Evolutionary conservation across 2,329 filamentous ascomycete genomes (phyloP), one percentile per base, ranked within the genome.

Genomic region (Trichoderma harzianum): DNA sequence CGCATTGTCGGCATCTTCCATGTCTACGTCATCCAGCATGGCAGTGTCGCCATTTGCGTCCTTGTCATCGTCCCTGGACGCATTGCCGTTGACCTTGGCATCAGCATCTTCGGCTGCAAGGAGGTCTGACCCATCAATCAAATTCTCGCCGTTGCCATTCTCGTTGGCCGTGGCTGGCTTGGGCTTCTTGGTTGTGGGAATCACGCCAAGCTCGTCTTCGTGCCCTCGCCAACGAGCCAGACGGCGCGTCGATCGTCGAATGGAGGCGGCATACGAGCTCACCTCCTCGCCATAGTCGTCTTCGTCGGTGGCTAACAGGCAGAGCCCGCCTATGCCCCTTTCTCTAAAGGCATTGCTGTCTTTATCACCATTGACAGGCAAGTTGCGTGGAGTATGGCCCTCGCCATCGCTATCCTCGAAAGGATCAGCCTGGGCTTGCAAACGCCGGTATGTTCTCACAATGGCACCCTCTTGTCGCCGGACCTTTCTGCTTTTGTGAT

Each of bases 221-320:
- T 80, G 82, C 3, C 82, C 81, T n/a, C 83, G 83, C 93, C 93
- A 95, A 36, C 93, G 87, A 67, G 87, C 83, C n/a, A 95, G 83
- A 53, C 93, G 86, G 32, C 93, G 86, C 24, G 86, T 83, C 1
- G 87, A 86, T 18, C 91, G 87, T 68, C 90, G 84, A 21, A 95
- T 82, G 8, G 92, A 87, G 12, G 91, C 89, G 5, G 89, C 87
- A 72, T 93, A 91, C 1, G 88, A 85, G 69, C 87, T 86, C 7
- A 89, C 86, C 79, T 95, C 92, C 79, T 95, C 93, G 57, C 93
- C 93, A 75, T 90, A 92, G 80, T 95, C 93, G 73, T 93, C 91
- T 0, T 85, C 81, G 78, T 95, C 92, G 18, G 83, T 81, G 24
- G 82, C 82, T 0, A 92, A 82, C 36, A 88, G 90, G 67, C 87